Base-by-base conservation (phyloP, 2,329 filamentous ascomycete genomes). In the Fusarium devonianum region DNA sequence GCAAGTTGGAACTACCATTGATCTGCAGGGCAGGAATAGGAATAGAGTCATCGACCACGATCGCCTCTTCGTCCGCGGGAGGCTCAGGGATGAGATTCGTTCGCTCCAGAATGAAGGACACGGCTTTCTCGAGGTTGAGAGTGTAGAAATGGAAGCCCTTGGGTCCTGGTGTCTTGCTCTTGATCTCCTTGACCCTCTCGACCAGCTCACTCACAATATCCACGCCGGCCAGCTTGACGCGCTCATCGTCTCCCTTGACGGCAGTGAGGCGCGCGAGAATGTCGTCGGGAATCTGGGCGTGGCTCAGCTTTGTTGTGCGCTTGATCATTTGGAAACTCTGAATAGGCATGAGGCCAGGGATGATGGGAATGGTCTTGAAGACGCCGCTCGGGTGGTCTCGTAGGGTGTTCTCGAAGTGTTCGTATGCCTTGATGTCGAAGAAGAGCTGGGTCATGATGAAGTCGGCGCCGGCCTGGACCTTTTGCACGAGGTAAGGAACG, bases 391-490 rank as follows among this genome's bases (percentile, higher is more conserved):
- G 84, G 66, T 99, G 91, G 42, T 87, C 83, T 52, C 92, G 80
- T 60, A 99, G 72, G 39, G 80, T 83, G 58, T 77, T 81, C 74
- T 97, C 93, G 67, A 95, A 97, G 23, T 78, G 78, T 45, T 86
- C 82, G 69, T 95, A 99, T 13, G 90, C 90, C 4, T 89, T 80
- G 17, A 92, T 82, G 68, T 97, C 92, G 71, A 96, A 99, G 73
- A 97, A 97, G 7, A 99, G 80, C 72, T 99, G 94, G 1, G 94
- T 97, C 90, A 99, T 96, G 73, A 99, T 89, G 68, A 99, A 99
- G 73, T 97, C 92, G 39, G 92, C 94, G 1, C 94, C 94, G 4
- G 94, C 94, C 63, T 87, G 80, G 1, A 88, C 88, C 79, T 99
- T 99, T 61, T 96, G 92, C 9, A 96, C 84, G 43, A 99, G 78